Evolutionary conservation across 768 basidiomycete genomes (phyloP).

Genomic region (Butyriboletus loyo): DNA sequence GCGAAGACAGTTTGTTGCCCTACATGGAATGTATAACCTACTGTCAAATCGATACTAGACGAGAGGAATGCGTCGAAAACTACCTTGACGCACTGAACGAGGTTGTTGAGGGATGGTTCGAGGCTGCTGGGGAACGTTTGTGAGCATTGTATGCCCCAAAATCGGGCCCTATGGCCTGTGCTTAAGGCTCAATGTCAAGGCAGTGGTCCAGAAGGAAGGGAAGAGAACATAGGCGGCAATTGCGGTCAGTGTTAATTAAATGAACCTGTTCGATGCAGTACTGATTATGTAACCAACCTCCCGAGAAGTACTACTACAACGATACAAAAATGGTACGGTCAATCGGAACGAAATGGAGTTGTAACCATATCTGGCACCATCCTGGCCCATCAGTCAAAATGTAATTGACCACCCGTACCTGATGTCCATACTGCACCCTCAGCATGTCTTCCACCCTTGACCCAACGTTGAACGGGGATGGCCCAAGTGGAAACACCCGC

Average conservation of each 20-base stretch:
- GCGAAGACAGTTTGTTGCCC: slow-evolving; percentile 44
- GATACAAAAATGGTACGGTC: slow-evolving; percentile 10
- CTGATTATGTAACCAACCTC: slow-evolving; percentile 20
- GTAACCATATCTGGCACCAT: background rate
- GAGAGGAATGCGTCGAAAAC: background rate
- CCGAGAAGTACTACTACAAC: slow-evolving; percentile 5
- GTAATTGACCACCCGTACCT: background rate
- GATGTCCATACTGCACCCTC: background rate
- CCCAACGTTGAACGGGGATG: slow-evolving; percentile 7
- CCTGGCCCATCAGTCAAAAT: background rate
- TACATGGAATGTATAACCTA: slow-evolving; percentile 4
- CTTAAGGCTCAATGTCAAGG: slow-evolving; percentile 28
- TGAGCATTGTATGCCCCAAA: slow-evolving; percentile 21
- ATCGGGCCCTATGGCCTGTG: slow-evolving; percentile 24
- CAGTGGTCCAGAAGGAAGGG: slow-evolving; percentile 19
- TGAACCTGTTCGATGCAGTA: slow-evolving; percentile 24
- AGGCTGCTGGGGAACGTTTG: slow-evolving; percentile 19
- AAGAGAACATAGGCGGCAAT: slow-evolving; percentile 23
- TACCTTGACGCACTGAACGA: slow-evolving; percentile 21
- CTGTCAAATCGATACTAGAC: slow-evolving; percentile 5
- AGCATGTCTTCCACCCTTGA: slow-evolving; percentile 36
- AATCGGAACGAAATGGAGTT: background rate
- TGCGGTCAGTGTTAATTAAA: slow-evolving; percentile 8
- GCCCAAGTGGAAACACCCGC: background rate
- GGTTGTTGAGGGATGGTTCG: slow-evolving; percentile 13